These are phyloP conservation scores for Aspergillus proliferans DNA, from an alignment of 2,329 filamentous ascomycete genomes.

Conservation along the genomic window DNA sequence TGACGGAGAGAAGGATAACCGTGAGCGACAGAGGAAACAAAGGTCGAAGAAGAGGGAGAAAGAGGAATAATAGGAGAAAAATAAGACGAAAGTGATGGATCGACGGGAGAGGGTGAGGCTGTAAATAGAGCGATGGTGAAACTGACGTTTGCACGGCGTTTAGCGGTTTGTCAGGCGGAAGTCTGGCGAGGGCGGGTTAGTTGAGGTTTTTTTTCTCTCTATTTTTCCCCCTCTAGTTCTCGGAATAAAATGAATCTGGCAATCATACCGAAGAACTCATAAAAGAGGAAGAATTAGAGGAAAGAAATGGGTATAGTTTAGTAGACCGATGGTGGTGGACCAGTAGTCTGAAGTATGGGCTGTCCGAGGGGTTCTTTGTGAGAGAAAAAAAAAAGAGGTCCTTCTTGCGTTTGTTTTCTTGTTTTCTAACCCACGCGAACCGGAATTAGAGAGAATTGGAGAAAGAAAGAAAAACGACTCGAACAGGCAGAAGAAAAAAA, in stretches of 20 bases:
- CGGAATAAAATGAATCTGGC: neutral
- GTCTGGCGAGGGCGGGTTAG: constrained; percentile 1
- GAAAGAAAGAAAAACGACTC: neutral
- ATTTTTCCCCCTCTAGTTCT: neutral
- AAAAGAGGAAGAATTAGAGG: neutral
- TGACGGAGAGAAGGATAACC: neutral
- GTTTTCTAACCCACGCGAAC: neutral
- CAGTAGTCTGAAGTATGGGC: neutral
- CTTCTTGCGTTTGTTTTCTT: neutral
- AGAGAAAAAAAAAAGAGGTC: neutral
- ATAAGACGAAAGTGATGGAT: neutral
- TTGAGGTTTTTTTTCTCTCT: neutral
- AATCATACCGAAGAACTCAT: neutral
- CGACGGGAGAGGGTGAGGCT: constrained; percentile 3
- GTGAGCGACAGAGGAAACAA: neutral
- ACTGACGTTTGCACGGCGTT: constrained; percentile 25
- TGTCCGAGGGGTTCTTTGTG: neutral
- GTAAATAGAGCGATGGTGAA: constrained; percentile 4
- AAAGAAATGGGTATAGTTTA: neutral
- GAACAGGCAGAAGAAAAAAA: neutral
- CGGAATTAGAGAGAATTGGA: neutral
- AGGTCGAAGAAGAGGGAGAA: constrained; percentile 1
- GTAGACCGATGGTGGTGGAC: neutral
- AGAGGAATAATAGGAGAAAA: constrained; percentile 1
- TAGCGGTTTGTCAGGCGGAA: constrained; percentile 6